Base-by-base conservation (phyloP, 2,329 filamentous ascomycete genomes). In the Exophiala mesophila region DNA sequence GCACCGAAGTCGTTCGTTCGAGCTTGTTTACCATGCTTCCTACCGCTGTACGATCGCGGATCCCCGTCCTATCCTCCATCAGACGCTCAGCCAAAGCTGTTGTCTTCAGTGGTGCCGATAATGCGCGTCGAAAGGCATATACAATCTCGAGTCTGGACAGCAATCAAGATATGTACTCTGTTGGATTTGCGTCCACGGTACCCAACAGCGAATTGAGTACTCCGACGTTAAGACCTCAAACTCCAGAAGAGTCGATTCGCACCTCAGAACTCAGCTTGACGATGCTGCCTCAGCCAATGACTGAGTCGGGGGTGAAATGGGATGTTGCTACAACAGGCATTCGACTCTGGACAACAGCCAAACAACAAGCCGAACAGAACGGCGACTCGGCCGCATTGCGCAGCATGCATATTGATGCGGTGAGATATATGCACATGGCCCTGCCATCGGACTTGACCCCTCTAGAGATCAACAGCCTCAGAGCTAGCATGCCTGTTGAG, bases 341-440 rank as follows among this genome's bases (percentile, higher is more conserved):
- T 6, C 44, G 47, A 15, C 32, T 53, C 24, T 50, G 47, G 41
- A 36, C 43, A 19, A 41, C 40, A 12, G 50, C 50, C 29, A 49
- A 44, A 46, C 29, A 44, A n/a, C 47, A 50, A 21, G 50, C 47
- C 9, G 40, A 47, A 29, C 37, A 47, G 28, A 39, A 33, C 9
- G 45, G 49, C n/a, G 44, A 53, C 13, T 30, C 44, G 17, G 20
- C 31, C 20, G 41, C 47, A 5, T 36, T 50, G 29, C 47, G 50
- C 15, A 50, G 47, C 16, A 53, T 53, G 50, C 47, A 50, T 36
- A 44, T 53, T 21, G 50, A 53, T 15, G 47, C 50, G 4, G 16
- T 53, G 21, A 34, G 44, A 20, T 53, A 47, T 29, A 50, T 53
- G 50, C 40, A 47, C 26, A 49, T 47, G 50, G 47, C 50, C 3